Base-by-base conservation (phyloP, 192 early-diverging fungal genomes). In the Coemansia asiatica region DNA sequence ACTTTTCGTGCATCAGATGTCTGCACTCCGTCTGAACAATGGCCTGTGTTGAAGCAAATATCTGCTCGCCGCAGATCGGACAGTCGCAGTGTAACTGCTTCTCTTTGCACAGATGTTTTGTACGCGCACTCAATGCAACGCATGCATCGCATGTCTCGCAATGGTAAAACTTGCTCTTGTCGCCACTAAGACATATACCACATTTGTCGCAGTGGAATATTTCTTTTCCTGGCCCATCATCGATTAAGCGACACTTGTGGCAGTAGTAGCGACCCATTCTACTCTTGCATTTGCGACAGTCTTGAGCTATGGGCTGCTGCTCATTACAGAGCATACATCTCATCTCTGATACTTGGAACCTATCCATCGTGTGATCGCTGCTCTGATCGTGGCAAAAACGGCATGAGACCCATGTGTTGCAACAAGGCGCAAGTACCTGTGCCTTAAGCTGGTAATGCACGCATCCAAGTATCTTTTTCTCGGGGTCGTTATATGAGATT, bases 141-240 rank as follows among this genome's bases (percentile, higher is more conserved):
- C 96, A 98, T 0, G 93, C 89, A 54, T 96, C 91, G 63, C 96
- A 98, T 31, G 87, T 90, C 46, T 85, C 78, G 80, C 96, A 98
- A 63, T 98, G 96, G 72, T 91, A 95, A 66, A 90, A 98, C 63
- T 96, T 91, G 1, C 77, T 68, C 1, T 89, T 88, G 1, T 91
- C 74, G 28, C 95, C 96, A 35, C 92, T 85, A 18, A 94, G 87
- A 68, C 96, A 98, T 49, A 98, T 94, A 1, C 93, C 93, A 64
- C 96, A 98, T 38, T 87, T 85, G 67, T 91, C 83, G 69, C 96
- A 98, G 68, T 98, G 96, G 80, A 94, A 98, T 29, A 97, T 94
- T 18, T 84, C 69, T 64, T 95, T 95, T 28, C 81, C 61, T 6
- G 89, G 75, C 56, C 91, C 90, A 57, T 96, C 86, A 64, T 97